A percentile compares a stretch with the other conserved stretches of the same genome.
These are phyloP conservation scores for Pochonia chlamydosporia DNA, from an alignment of 2,329 filamentous ascomycete species.

Conservation along the genomic window DNA sequence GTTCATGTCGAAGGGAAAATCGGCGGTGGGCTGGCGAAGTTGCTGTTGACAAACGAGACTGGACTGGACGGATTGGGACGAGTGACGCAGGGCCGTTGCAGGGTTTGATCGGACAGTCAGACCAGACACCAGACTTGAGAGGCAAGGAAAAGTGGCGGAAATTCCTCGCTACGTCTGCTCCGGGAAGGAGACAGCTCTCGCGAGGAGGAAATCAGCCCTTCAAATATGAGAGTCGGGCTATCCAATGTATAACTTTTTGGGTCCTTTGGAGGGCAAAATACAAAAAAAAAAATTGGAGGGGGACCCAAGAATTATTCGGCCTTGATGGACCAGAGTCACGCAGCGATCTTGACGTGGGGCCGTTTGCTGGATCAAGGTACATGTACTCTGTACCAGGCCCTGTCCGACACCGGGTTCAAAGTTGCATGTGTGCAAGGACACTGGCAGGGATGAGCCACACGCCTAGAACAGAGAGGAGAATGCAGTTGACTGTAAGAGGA, in stretches of 20 bases:
- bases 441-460: not conserved
- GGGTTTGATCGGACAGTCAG: not conserved
- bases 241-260: not conserved
- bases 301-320: too few species aligned
- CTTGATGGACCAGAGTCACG: not conserved
- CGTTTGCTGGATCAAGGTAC: slow-evolving; percentile 6
- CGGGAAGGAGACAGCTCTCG: slow-evolving; percentile 2
- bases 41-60: not conserved
- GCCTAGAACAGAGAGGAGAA: too few species aligned
- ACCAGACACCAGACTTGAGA: too few species aligned
- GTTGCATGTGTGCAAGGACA: too few species aligned
- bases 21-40: not conserved
- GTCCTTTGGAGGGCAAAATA: not conserved
- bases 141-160: not conserved
- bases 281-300: not conserved
- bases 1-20: slow-evolving; percentile 18
- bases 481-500: too few species aligned
- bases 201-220: slow-evolving; percentile 1
- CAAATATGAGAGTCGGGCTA: not conserved
- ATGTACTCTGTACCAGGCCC: not conserved
- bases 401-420: slow-evolving; percentile 2
- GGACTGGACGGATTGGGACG: too few species aligned
- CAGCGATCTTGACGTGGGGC: slow-evolving; percentile 10
- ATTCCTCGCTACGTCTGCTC: slow-evolving; percentile 3
- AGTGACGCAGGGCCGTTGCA: not conserved